phyloP scores from a whole-genome alignment of 768 basidiomycete genomes.

The Tephrocybe sp. region DNA sequence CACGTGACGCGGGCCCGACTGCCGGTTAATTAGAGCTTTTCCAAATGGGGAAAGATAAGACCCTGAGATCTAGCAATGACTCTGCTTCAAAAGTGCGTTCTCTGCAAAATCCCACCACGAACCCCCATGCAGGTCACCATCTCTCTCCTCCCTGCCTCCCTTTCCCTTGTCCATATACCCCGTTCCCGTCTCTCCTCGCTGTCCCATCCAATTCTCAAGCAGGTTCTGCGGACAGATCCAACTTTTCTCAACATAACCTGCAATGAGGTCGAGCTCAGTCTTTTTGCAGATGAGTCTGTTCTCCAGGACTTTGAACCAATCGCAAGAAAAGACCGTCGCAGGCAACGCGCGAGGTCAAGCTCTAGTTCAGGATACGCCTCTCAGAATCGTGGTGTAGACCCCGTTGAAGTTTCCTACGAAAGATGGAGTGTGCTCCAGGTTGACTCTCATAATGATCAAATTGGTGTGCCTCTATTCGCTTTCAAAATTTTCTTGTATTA shows the following conservation, averaged over 20 bases:
- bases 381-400: constrained; percentile 35
- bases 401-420: constrained; percentile 71
- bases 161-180: constrained; percentile 75
- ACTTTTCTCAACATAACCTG: constrained; percentile 74
- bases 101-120: not conserved
- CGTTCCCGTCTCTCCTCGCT: constrained; percentile 62
- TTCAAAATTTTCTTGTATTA: constrained; percentile 10
- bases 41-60: constrained; percentile 17
- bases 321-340: constrained; percentile 56
- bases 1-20: constrained; percentile 4
- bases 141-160: constrained; percentile 67
- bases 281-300: constrained; percentile 63
- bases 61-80: constrained; percentile 1
- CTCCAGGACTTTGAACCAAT: constrained; percentile 62
- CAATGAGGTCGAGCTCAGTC: constrained; percentile 77
- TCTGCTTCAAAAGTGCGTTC: constrained; percentile 1
- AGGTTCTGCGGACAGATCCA: constrained; percentile 66
- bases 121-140: constrained; percentile 53
- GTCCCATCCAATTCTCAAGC: constrained; percentile 62
- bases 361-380: constrained; percentile 30
- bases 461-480: constrained; percentile 43
- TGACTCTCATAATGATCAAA: constrained; percentile 72
- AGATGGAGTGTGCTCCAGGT: constrained; percentile 81
- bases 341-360: constrained; percentile 40
- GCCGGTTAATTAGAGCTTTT: not conserved